Percentiles rank a stretch among this genome's conserved stretches.
These are phyloP conservation scores for Biscogniauxia mediterranea DNA, from an alignment of 2,329 filamentous ascomycete genomes.

Conservation along the genomic window DNA sequence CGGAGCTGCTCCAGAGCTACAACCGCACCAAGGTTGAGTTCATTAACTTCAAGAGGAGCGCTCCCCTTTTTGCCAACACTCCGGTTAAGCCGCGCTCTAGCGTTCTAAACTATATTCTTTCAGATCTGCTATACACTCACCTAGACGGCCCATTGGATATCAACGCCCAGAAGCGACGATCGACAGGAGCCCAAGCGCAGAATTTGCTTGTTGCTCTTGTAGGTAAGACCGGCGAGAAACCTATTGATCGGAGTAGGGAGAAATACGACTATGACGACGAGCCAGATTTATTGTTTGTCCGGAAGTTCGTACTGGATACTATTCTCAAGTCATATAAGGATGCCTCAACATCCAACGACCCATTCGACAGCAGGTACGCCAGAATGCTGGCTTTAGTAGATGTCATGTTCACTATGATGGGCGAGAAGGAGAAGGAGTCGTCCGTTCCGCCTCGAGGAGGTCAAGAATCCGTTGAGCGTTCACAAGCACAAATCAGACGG, in stretches of 20 bases:
- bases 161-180: slow-evolving; percentile 77
- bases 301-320: slow-evolving; percentile 92
- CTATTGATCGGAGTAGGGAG: slow-evolving; percentile 54
- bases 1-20: slow-evolving; percentile 88
- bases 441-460: slow-evolving; percentile 38
- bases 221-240: slow-evolving; percentile 79
- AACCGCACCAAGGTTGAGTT: slow-evolving; percentile 96
- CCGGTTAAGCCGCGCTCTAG: slow-evolving; percentile 92
- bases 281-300: slow-evolving; percentile 83
- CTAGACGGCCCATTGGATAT: slow-evolving; percentile 69
- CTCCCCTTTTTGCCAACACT: slow-evolving; percentile 77
- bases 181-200: slow-evolving; percentile 83
- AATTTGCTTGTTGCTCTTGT: slow-evolving; percentile 84
- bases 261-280: slow-evolving; percentile 72
- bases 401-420: slow-evolving; percentile 89
- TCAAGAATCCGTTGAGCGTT: slow-evolving; percentile 44
- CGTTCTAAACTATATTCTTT: slow-evolving; percentile 90
- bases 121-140: slow-evolving; percentile 67
- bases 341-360: slow-evolving; percentile 73
- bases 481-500: slow-evolving; percentile 81
- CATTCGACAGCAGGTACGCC: slow-evolving; percentile 81
- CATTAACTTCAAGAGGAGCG: slow-evolving; percentile 96
- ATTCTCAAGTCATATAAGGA: slow-evolving; percentile 90
- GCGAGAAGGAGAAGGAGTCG: slow-evolving; percentile 66
- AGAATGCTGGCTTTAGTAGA: slow-evolving; percentile 85